A percentile compares a stretch with the other conserved stretches of the same genome.
Evolutionary conservation across 1,284 basidiomycete species (phyloP).

Genomic region (Ceratobasidium sp.): DNA sequence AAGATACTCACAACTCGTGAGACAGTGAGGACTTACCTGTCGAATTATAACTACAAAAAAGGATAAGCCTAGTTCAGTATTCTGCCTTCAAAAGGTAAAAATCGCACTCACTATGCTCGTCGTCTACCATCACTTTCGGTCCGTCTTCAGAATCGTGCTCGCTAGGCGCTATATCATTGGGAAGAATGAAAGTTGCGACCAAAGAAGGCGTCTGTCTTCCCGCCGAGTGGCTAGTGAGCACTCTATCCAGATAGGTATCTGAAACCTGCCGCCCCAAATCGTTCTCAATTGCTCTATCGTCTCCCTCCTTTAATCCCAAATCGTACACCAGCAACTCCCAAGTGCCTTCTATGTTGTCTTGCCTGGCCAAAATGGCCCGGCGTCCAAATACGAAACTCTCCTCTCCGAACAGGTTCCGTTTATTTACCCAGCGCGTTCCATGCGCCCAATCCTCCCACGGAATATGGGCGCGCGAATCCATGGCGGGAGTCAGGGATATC

Average conservation of each 20-base stretch:
- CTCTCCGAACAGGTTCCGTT: background rate
- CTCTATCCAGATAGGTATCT: background rate
- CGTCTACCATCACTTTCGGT: slow-evolving; percentile 22
- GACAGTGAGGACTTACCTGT: background rate
- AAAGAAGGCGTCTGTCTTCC: background rate
- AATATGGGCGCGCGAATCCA: background rate
- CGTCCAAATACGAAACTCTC: background rate
- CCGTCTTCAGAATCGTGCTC: background rate
- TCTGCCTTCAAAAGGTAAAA: background rate
- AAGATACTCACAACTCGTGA: no score
- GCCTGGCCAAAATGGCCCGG: background rate
- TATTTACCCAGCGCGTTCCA: slow-evolving; percentile 19
- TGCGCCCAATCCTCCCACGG: slow-evolving; percentile 30
- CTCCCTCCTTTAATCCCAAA: background rate
- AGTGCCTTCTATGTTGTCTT: background rate
- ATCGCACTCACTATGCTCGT: slow-evolving; percentile 27
- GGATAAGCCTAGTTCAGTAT: background rate
- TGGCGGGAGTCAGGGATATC: background rate
- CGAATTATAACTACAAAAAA: background rate
- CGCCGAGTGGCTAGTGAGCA: background rate
- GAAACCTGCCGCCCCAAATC: background rate
- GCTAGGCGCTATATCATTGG: background rate
- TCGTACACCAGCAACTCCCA: slow-evolving; percentile 27
- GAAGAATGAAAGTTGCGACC: background rate
- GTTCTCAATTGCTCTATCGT: background rate